Evolutionary conservation across 1,284 basidiomycete genomes (phyloP), one percentile per base, ranked within the genome.

Genomic region (Agaricales sp.): DNA sequence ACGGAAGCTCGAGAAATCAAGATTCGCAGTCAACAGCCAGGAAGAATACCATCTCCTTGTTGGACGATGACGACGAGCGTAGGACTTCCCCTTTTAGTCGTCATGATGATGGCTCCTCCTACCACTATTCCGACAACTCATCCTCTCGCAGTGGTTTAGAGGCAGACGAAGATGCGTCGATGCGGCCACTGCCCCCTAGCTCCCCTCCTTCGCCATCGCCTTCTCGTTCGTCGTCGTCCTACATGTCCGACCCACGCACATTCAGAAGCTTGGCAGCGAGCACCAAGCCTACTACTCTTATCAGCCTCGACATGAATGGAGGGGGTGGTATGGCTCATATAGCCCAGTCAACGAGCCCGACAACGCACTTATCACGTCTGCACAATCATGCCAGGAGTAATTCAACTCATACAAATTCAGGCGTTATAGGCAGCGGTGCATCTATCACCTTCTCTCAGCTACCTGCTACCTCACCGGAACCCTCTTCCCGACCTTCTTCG

Each of bases 261-360:
- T 86, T 88, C 67, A 73, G 75, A 59, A 89, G 84, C 59, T 82
- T 87, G 57, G 78, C 87, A 19, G 88, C 91, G 0, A 92, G 89
- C 60, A 98, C 94, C 3, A 97, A 97, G 64, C 94, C 92, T 2
- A 98, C 94, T 2, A 98, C 94, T 0, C 66, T 96, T 21, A 75
- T 96, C 41, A 92, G 88, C 56, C 78, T 95, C 52, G 93, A 97
- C 59, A 67, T 91, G 14, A 77, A 77, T 38, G 75, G 80, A 3
- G 39, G 39, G 6, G 80, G 78, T 52, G 80, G 85, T 13, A 83
- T 91, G 71, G 93, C 84, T 4, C 92, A 93, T 66, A 97, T 96
- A 55, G 92, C 92, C 2, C 87, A 94, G 61, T 86, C 81, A 4
- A 84, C 83, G 26, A 70, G 74, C 18, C 79, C 80, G 12, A 77